Conservation (phyloP, 495 filamentous ascomycete species). For the Oidiodendron maius region DNA sequence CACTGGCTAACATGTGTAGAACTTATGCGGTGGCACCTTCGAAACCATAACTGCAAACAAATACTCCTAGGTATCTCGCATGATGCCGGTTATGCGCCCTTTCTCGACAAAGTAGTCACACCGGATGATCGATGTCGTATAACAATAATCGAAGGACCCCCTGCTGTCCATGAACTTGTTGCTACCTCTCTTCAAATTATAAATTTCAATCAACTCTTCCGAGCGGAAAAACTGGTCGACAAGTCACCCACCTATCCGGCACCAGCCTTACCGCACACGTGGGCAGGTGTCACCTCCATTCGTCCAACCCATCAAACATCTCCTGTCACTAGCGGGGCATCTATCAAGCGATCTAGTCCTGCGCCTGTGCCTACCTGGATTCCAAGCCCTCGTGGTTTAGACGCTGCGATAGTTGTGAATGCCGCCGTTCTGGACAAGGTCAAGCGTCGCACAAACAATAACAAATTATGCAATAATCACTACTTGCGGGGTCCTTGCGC, state of each 20-base stretch:
- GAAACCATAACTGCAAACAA: conserved; percentile 75
- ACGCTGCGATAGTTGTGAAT: conserved; percentile 40
- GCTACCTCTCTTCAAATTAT: conserved; percentile 50
- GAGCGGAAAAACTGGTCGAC: conserved; percentile 46
- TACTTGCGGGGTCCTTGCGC: conserved; percentile 71
- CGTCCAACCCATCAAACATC: conserved; percentile 27
- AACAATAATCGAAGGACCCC: conserved; percentile 68
- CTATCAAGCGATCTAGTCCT: conserved; percentile 13
- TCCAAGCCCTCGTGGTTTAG: conserved; percentile 44
- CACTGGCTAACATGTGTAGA: too few relatives aligned
- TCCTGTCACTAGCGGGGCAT: conserved; percentile 14
- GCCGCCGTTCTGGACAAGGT: conserved; percentile 63
- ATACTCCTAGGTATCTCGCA: conserved; percentile 76
- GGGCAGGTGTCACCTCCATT: conserved; percentile 20
- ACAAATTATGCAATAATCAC: conserved; percentile 84
- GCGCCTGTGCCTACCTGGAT: conserved; percentile 38
- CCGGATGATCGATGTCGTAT: conserved; percentile 51
- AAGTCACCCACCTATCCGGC: conserved; percentile 13
- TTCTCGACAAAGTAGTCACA: conserved; percentile 58
- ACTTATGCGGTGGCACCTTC: conserved; percentile 46
- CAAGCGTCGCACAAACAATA: conserved; percentile 66
- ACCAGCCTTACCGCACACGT: conserved; percentile 8
- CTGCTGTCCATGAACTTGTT: conserved; percentile 61
- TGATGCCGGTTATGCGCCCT: conserved; percentile 64
- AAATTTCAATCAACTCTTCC: conserved; percentile 62